These are phyloP conservation scores for Silybum marianum DNA, from an alignment of 129 eudicot species.

Conservation along the genomic window DNA sequence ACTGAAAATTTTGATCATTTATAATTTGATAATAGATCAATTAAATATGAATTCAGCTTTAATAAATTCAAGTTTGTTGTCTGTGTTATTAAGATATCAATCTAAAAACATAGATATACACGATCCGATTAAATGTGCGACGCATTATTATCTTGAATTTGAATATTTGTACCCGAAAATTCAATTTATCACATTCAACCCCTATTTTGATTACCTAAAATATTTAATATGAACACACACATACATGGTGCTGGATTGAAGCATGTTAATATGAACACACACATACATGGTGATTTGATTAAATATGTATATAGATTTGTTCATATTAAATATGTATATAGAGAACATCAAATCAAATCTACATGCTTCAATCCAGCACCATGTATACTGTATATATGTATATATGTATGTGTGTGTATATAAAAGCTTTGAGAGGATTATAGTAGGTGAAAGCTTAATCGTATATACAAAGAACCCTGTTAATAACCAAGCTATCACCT, in stretches of 20 bases:
- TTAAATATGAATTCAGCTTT: neutral
- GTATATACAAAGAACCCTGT: neutral
- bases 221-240: slow-evolving; percentile 8
- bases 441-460: neutral
- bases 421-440: neutral
- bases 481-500: neutral
- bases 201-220: neutral
- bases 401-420: neutral
- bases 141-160: neutral
- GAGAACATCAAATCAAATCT: no score
- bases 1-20: neutral
- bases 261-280: no score
- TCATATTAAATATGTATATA: no score
- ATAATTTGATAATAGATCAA: neutral
- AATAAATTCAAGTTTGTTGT: neutral
- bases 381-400: neutral
- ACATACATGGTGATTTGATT: no score
- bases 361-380: no score
- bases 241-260: no score
- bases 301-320: no score
- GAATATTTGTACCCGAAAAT: neutral
- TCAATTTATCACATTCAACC: slow-evolving; percentile 8
- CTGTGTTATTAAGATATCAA: neutral
- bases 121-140: neutral
- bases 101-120: neutral